Evolutionary conservation across 768 basidiomycete genomes (phyloP).

Genomic region (Lactarius indigo): DNA sequence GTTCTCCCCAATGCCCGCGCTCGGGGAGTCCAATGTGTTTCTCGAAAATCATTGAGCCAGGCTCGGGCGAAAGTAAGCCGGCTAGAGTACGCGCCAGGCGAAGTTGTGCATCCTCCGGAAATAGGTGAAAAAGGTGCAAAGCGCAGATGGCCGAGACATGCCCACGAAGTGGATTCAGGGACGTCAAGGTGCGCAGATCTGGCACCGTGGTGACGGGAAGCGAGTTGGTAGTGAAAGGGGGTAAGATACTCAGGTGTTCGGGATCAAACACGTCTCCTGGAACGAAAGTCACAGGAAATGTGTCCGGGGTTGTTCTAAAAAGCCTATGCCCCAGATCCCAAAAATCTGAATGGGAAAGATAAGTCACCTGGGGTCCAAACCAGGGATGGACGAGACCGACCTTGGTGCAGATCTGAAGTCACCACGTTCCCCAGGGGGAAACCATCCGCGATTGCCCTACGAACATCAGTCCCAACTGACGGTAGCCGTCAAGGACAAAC

Average conservation of each 20-base stretch:
- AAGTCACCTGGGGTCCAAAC: background rate
- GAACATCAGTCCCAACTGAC: constrained; percentile 41
- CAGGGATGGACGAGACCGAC: constrained; percentile 27
- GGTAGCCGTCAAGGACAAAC: background rate
- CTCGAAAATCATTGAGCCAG: constrained; percentile 48
- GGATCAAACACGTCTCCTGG: constrained; percentile 53
- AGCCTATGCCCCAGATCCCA: constrained; percentile 63
- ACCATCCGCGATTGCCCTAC: constrained; percentile 42
- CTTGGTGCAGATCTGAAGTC: constrained; percentile 37
- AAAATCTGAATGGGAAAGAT: constrained; percentile 38
- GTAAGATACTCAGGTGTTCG: constrained; percentile 35
- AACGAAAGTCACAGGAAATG: constrained; percentile 54
- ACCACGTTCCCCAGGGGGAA: constrained; percentile 40
- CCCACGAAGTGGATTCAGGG: constrained; percentile 45
- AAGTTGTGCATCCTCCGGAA: constrained; percentile 39
- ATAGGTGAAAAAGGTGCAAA: constrained; percentile 49
- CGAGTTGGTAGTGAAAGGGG: constrained; percentile 29
- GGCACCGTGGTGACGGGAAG: constrained; percentile 27
- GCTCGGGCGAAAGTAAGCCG: constrained; percentile 39
- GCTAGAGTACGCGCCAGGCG: constrained; percentile 42
- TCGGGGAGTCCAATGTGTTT: constrained; percentile 35
- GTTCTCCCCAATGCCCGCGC: constrained; percentile 30
- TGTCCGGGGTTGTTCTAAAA: constrained; percentile 48
- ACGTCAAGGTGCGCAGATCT: constrained; percentile 34
- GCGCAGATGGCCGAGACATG: constrained; percentile 49